Conservation (phyloP, 805 yeast genomes). For the Scheffersomyces stipitis region DNA sequence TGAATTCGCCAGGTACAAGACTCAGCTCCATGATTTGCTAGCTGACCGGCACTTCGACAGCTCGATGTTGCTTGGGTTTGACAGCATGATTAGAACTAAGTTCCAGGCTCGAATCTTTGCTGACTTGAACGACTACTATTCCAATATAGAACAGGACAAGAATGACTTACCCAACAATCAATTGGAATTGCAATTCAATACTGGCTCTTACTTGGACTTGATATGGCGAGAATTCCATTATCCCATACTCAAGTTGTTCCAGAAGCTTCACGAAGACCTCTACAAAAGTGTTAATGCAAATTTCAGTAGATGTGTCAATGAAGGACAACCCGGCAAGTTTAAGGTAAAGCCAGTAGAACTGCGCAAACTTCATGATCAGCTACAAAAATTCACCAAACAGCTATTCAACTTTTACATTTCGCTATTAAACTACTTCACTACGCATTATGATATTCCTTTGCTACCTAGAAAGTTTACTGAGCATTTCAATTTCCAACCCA, state of each 20-base stretch:
- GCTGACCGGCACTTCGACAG: constrained; percentile 32
- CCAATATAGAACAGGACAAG: background rate
- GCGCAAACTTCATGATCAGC: constrained; percentile 53
- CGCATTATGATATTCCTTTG: constrained; percentile 35
- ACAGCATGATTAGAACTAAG: constrained; percentile 49
- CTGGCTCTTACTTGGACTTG: constrained; percentile 38
- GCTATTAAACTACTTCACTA: constrained; percentile 40
- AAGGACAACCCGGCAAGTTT: constrained; percentile 13
- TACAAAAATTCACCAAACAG: constrained; percentile 48
- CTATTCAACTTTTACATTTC: constrained; percentile 48
- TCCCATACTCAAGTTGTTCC: constrained; percentile 61
- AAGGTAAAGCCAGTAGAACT: constrained; percentile 49
- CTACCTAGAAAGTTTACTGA: constrained; percentile 31
- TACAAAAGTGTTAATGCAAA: constrained; percentile 16
- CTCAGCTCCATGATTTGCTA: constrained; percentile 26
- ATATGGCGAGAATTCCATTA: constrained; percentile 65
- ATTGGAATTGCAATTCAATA: constrained; percentile 34
- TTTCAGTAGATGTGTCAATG: constrained; percentile 3
- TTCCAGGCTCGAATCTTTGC: constrained; percentile 40
- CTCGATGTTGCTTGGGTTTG: constrained; percentile 48
- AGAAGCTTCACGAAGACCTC: constrained; percentile 32
- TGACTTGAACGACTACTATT: constrained; percentile 35
- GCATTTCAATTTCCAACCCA: constrained; percentile 24
- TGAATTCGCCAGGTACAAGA: constrained; percentile 11
- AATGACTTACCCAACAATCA: constrained; percentile 15